Evolutionary conservation across 2,329 filamentous ascomycete genomes (phyloP).

Genomic region (Ciborinia camelliae): DNA sequence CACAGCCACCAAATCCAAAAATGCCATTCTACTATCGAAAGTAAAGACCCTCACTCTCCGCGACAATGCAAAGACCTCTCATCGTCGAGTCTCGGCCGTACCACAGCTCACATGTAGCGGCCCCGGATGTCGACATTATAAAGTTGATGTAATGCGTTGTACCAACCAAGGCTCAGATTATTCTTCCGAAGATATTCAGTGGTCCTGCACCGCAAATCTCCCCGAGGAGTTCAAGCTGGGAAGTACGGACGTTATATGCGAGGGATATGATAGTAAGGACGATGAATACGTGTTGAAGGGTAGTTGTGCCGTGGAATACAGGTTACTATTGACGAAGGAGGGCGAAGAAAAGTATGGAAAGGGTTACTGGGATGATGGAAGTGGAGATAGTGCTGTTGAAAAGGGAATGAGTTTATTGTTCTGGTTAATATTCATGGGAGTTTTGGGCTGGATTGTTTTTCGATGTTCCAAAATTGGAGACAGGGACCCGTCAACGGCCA

Average conservation of each 20-base stretch:
- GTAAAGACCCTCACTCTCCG: conserved; percentile 79
- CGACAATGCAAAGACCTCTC: conserved; percentile 62
- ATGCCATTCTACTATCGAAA: conserved; percentile 58
- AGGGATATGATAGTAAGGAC: conserved; percentile 73
- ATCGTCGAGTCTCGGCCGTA: conserved; percentile 71
- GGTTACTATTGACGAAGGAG: conserved; percentile 69
- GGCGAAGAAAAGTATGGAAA: conserved; percentile 67
- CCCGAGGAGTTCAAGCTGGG: conserved; percentile 68
- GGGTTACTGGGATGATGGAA: conserved; percentile 12
- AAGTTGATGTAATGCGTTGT: conserved; percentile 82
- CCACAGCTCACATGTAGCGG: conserved; percentile 76
- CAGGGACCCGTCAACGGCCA: conserved; percentile 36
- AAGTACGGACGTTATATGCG: conserved; percentile 85
- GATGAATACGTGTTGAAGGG: conserved; percentile 88
- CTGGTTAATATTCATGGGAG: conserved; percentile 56
- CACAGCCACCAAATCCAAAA: conserved; percentile 26
- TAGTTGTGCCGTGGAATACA: conserved; percentile 89
- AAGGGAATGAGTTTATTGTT: conserved; percentile 48
- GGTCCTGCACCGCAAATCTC: conserved; percentile 72
- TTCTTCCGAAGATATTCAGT: conserved; percentile 76
- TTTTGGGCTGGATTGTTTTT: conserved; percentile 61
- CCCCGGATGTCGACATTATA: conserved; percentile 51
- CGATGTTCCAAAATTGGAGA: conserved; percentile 42
- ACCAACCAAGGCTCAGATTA: conserved; percentile 81
- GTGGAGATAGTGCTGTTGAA: neutral